Evolutionary conservation across 495 filamentous ascomycete genomes (phyloP).

Genomic region (Melanomma pulvis-pyrius): DNA sequence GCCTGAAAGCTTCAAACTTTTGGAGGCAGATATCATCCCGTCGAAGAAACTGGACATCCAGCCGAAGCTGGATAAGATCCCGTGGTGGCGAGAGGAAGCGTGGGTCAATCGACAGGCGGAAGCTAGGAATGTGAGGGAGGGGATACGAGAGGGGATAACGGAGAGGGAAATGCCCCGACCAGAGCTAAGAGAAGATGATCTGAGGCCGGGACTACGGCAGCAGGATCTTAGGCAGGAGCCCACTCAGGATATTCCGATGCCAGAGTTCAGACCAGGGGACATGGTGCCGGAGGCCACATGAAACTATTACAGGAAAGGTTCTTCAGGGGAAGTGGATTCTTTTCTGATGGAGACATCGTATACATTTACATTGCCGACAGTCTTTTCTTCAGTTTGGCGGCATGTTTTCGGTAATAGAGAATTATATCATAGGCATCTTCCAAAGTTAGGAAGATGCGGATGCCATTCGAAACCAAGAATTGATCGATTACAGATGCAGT

Average conservation of each 20-base stretch:
- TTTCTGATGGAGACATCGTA: too few relatives aligned
- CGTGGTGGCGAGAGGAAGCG: slow-evolving; percentile 40
- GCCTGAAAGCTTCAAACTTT: slow-evolving; percentile 33
- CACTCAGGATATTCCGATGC: neutral
- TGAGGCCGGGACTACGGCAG: neutral
- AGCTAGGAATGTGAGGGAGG: neutral
- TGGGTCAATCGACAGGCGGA: neutral
- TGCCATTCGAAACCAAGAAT: neutral
- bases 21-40: slow-evolving; percentile 37
- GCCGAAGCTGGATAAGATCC: slow-evolving; percentile 15
- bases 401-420: neutral
- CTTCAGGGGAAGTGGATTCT: too few relatives aligned
- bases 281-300: neutral
- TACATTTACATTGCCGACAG: neutral
- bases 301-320: too few relatives aligned
- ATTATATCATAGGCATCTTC: neutral
- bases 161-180: neutral
- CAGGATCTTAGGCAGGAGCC: neutral
- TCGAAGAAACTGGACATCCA: slow-evolving; percentile 22
- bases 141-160: neutral
- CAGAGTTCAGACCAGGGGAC: neutral
- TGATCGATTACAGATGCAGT: neutral
- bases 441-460: neutral
- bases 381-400: neutral
- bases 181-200: neutral